Conservation (phyloP, 2,329 filamentous ascomycete genomes). For the Penicillium sp. region DNA sequence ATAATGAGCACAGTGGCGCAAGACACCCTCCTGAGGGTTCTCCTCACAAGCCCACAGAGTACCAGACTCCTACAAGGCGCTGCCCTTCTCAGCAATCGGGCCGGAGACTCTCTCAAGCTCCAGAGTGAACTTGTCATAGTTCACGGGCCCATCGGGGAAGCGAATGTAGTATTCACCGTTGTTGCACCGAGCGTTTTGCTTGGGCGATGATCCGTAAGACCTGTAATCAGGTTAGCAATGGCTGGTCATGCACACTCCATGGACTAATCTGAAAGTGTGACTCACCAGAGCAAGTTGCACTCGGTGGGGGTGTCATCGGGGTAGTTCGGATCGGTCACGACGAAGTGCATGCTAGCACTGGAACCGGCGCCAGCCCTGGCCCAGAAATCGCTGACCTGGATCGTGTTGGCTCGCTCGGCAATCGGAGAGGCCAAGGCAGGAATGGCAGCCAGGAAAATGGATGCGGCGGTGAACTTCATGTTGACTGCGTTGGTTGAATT, state of each 20-base stretch:
- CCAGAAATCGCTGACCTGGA: conserved; percentile 18
- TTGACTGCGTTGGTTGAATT: conserved; percentile 9
- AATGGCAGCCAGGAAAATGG: conserved; percentile 16
- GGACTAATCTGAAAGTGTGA: background rate
- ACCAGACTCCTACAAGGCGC: conserved; percentile 16
- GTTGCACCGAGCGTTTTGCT: conserved; percentile 22
- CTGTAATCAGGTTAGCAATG: conserved; percentile 1
- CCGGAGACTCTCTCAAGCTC: conserved; percentile 22
- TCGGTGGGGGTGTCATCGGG: conserved; percentile 26
- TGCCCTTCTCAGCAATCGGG: conserved; percentile 19
- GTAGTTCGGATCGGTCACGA: conserved; percentile 24
- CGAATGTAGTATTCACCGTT: conserved; percentile 26
- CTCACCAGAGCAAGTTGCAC: conserved; percentile 26
- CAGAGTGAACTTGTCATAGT: conserved; percentile 23
- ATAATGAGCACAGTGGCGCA: conserved; percentile 16
- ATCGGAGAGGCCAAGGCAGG: conserved; percentile 16
- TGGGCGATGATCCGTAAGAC: conserved; percentile 15
- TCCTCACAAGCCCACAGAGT: conserved; percentile 22
- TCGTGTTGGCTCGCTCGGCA: conserved; percentile 3
- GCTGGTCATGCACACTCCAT: background rate
- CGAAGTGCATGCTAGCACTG: conserved; percentile 20
- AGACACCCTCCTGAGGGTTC: conserved; percentile 8
- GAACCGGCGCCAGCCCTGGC: conserved; percentile 2
- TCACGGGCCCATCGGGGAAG: conserved; percentile 19
- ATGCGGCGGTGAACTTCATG: conserved; percentile 18